phyloP scores from a whole-genome alignment of 805 yeast genomes.

The Brettanomyces anomalus region DNA sequence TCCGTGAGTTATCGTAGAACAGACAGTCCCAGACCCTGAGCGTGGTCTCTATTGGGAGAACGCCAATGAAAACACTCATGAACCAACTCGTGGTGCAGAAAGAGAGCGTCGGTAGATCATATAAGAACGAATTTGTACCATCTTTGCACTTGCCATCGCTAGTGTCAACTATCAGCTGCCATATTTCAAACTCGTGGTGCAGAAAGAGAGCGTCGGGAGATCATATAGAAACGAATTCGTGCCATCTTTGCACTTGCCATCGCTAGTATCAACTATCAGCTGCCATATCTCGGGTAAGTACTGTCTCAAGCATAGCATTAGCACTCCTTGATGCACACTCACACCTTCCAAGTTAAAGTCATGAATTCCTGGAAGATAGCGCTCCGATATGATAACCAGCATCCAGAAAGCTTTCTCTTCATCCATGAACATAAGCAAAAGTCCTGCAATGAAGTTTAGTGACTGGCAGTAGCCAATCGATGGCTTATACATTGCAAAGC shows the following conservation, averaged over 20 bases:
- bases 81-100: conserved; percentile 89
- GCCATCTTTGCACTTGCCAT: conserved; percentile 6
- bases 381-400: conserved; percentile 82
- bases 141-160: conserved; percentile 7
- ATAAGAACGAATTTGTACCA: conserved; percentile 40
- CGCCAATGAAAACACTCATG: conserved; percentile 92
- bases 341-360: conserved; percentile 89
- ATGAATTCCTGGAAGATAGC: conserved; percentile 85
- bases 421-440: conserved; percentile 71
- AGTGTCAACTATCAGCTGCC: conserved; percentile 41
- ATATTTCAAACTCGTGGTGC: conserved; percentile 77
- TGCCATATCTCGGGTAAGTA: conserved; percentile 78
- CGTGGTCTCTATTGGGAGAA: conserved; percentile 80
- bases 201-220: conserved; percentile 83
- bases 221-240: conserved; percentile 49
- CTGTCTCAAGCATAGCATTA: conserved; percentile 79
- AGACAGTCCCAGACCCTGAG: conserved; percentile 91
- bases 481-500: conserved; percentile 82
- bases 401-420: conserved; percentile 95
- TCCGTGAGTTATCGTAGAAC: conserved; percentile 85
- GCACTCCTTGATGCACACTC: conserved; percentile 87
- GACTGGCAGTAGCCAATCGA: conserved; percentile 95
- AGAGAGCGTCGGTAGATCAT: conserved; percentile 81
- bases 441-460: conserved; percentile 84
- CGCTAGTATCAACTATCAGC: conserved; percentile 25